These are phyloP conservation scores for Epichloe festucae DNA, from an alignment of 2,329 filamentous ascomycete species.

Conservation along the genomic window DNA sequence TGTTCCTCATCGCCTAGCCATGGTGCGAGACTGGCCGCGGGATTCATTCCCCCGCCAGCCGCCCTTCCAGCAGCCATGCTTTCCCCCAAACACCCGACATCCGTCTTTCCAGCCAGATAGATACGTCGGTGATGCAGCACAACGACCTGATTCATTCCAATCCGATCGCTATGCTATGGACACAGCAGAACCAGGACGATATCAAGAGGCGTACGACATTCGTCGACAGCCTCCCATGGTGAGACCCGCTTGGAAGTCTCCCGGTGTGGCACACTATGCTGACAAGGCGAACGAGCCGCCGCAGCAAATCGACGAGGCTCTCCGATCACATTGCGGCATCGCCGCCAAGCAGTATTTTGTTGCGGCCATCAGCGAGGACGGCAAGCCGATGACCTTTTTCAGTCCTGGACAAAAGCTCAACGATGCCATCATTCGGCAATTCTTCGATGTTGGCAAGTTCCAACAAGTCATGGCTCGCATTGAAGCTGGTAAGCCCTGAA, in stretches of 20 bases:
- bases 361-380: slow-evolving; percentile 35
- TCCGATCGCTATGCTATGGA: slow-evolving; percentile 18
- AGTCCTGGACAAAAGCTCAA: slow-evolving; percentile 27
- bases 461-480: slow-evolving; percentile 24
- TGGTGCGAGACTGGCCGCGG: slow-evolving; percentile 30
- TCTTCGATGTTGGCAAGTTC: slow-evolving; percentile 34
- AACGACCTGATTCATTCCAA: slow-evolving; percentile 18
- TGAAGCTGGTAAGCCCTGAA: slow-evolving; percentile 23
- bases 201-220: slow-evolving; percentile 21
- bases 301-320: slow-evolving; percentile 37
- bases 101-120: slow-evolving; percentile 17
- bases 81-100: slow-evolving; percentile 16
- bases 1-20: slow-evolving; percentile 9
- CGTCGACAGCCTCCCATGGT: slow-evolving; percentile 27
- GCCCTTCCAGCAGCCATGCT: slow-evolving; percentile 14
- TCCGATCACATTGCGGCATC: slow-evolving; percentile 39
- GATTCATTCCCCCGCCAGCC: slow-evolving; percentile 26
- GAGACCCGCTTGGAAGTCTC: slow-evolving; percentile 6
- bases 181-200: slow-evolving; percentile 20
- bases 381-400: slow-evolving; percentile 31
- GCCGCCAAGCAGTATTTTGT: slow-evolving; percentile 39
- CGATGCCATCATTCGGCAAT: slow-evolving; percentile 27
- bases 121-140: slow-evolving; percentile 14
- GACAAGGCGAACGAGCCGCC: slow-evolving; percentile 1
- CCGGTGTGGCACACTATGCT: slow-evolving; percentile 1